A percentile compares a stretch with the other conserved stretches of the same genome.
Conservation (phyloP, 495 filamentous ascomycete species). For the Terfezia boudieri region DNA sequence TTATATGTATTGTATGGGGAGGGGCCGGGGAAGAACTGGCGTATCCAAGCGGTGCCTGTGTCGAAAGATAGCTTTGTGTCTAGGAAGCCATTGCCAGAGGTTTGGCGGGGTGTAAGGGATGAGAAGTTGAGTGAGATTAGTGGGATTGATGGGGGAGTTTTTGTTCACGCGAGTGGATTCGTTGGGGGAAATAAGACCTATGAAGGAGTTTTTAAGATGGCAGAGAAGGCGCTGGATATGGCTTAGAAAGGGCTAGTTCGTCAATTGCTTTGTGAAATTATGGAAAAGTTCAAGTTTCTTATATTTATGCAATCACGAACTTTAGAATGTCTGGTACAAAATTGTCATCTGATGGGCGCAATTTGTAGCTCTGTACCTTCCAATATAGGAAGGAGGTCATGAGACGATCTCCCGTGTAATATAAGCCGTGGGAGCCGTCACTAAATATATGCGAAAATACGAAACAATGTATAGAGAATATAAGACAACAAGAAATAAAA, state of each 20-base stretch:
- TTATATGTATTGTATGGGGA: slow-evolving; percentile 94
- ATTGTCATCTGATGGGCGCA: too few species aligned
- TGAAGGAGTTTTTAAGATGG: slow-evolving; percentile 77
- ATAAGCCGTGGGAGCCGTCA: too few species aligned
- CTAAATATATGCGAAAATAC: too few species aligned
- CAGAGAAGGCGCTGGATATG: slow-evolving; percentile 40
- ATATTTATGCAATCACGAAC: too few species aligned
- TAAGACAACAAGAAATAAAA: too few species aligned
- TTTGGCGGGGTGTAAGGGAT: slow-evolving; percentile 78
- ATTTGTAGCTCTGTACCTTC: too few species aligned
- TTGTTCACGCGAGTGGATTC: slow-evolving; percentile 86
- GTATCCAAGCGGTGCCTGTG: slow-evolving; percentile 68
- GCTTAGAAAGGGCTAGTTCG: not conserved
- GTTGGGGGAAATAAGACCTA: slow-evolving; percentile 85
- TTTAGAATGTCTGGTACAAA: too few species aligned
- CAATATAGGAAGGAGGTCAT: too few species aligned
- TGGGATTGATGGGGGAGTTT: slow-evolving; percentile 58
- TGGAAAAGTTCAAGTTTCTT: too few species aligned
- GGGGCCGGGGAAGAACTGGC: slow-evolving; percentile 51
- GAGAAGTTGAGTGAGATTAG: slow-evolving; percentile 51
- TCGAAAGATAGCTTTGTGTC: slow-evolving; percentile 68
- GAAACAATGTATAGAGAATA: too few species aligned
- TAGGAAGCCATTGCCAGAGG: slow-evolving; percentile 69
- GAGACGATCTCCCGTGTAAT: too few species aligned
- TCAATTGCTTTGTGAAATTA: too few species aligned